phyloP scores from a whole-genome alignment of 2,329 filamentous ascomycete genomes.

The Aspergillus ochraceus region DNA sequence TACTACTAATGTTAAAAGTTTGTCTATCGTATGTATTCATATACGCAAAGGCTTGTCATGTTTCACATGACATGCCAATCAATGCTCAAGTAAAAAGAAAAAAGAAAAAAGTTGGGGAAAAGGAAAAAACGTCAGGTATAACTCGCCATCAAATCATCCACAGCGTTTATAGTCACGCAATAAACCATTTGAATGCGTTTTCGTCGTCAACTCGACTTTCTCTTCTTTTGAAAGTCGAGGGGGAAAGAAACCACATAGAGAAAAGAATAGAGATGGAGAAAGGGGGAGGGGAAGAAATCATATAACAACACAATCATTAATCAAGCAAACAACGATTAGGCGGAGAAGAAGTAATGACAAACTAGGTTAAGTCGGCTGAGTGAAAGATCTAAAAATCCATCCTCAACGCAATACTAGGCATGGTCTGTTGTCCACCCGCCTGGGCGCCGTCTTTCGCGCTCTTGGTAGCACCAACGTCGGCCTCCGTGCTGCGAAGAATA shows the following conservation, averaged over 20 bases:
- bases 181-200: neutral
- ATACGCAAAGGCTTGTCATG: slow-evolving; percentile 6
- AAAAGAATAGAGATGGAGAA: neutral
- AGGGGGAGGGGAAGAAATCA: neutral
- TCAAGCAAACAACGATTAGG: neutral
- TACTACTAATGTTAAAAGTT: neutral
- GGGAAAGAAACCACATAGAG: slow-evolving; percentile 1
- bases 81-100: no score
- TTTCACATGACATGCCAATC: no score
- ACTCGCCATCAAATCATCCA: neutral
- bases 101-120: neutral
- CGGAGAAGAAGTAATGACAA: neutral
- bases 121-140: neutral
- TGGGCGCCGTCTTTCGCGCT: slow-evolving; percentile 42
- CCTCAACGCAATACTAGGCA: slow-evolving; percentile 87
- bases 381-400: slow-evolving; percentile 72
- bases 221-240: neutral
- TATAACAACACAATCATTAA: neutral
- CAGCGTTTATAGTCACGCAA: neutral
- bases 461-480: slow-evolving; percentile 37
- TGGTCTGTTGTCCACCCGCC: slow-evolving; percentile 52
- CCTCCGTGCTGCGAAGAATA: slow-evolving; percentile 66
- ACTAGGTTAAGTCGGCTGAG: neutral
- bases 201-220: neutral
- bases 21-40: slow-evolving; percentile 2